These are phyloP conservation scores for Myxozyma vanderwaltii DNA, from an alignment of 805 yeast species.

Conservation along the genomic window DNA sequence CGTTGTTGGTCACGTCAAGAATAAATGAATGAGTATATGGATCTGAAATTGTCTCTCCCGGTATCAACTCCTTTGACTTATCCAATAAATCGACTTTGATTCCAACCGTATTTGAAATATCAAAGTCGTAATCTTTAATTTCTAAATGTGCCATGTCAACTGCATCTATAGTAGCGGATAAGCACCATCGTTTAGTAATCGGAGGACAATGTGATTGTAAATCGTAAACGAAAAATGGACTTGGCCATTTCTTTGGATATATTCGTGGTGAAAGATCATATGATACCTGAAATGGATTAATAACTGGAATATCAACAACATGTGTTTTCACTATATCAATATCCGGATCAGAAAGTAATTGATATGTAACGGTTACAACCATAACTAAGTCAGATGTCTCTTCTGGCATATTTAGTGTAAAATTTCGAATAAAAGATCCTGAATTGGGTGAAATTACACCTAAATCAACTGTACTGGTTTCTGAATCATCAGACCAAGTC, in stretches of 20 bases:
- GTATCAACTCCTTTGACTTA: neutral
- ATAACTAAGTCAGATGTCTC: conserved; percentile 24
- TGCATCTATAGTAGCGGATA: conserved; percentile 39
- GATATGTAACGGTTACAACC: conserved; percentile 24
- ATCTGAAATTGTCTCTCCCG: conserved; percentile 17
- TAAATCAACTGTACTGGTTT: conserved; percentile 1
- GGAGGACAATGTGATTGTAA: conserved; percentile 38
- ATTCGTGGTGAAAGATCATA: conserved; percentile 44
- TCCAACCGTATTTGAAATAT: conserved; percentile 32
- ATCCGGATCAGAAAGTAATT: conserved; percentile 28
- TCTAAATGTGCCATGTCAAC: conserved; percentile 35
- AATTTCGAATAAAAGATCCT: neutral
- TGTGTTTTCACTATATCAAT: conserved; percentile 20
- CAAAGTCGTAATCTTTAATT: conserved; percentile 34
- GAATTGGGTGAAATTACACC: neutral
- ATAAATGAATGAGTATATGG: conserved; percentile 33
- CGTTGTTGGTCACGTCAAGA: conserved; percentile 32
- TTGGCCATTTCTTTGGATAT: conserved; percentile 44
- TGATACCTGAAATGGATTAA: conserved; percentile 43
- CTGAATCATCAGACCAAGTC: neutral
- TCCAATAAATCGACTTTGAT: conserved; percentile 23
- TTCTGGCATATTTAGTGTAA: conserved; percentile 16
- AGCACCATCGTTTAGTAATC: conserved; percentile 43
- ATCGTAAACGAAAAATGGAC: conserved; percentile 40
- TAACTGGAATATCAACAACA: conserved; percentile 38